phyloP scores from a whole-genome alignment of 1,284 basidiomycete species.

The Pseudomicrostroma phylloplanum region DNA sequence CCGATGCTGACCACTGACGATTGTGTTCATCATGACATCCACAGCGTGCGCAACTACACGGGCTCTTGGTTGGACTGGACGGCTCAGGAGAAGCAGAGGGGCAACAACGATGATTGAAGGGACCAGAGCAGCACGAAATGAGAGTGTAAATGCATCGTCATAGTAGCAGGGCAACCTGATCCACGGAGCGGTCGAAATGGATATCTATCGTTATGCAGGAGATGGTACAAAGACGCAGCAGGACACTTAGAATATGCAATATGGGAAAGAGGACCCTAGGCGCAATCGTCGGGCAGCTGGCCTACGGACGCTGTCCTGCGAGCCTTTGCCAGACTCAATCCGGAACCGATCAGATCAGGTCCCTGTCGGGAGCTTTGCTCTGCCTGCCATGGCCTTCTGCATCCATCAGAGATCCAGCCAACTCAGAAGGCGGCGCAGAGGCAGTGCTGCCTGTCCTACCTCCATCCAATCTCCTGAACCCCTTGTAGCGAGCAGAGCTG shows the following conservation, averaged over 20 bases:
- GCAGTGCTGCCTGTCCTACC: conserved; percentile 24
- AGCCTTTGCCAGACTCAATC: too few species aligned
- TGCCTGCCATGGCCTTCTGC: neutral
- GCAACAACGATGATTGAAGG: neutral
- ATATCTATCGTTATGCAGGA: too few species aligned
- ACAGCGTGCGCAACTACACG: conserved; percentile 16
- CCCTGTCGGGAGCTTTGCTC: conserved; percentile 2
- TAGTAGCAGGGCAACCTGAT: too few species aligned
- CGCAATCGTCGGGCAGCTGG: too few species aligned
- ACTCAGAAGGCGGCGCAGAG: conserved; percentile 22
- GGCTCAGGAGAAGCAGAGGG: conserved; percentile 15
- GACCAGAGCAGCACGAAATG: neutral
- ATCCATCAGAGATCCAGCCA: conserved; percentile 2
- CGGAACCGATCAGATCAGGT: neutral
- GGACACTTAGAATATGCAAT: too few species aligned
- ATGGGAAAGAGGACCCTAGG: too few species aligned
- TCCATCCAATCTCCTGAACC: conserved; percentile 22
- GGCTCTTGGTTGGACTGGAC: conserved; percentile 32
- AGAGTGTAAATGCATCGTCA: too few species aligned
- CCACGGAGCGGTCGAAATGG: too few species aligned
- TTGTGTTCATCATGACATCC: too few species aligned
- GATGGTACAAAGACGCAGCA: too few species aligned
- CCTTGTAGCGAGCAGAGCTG: conserved; percentile 32
- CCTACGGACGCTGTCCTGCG: too few species aligned
- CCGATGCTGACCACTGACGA: too few species aligned